Conservation (phyloP, 2,329 filamentous ascomycete genomes). For the Stenocarpella maydis region DNA sequence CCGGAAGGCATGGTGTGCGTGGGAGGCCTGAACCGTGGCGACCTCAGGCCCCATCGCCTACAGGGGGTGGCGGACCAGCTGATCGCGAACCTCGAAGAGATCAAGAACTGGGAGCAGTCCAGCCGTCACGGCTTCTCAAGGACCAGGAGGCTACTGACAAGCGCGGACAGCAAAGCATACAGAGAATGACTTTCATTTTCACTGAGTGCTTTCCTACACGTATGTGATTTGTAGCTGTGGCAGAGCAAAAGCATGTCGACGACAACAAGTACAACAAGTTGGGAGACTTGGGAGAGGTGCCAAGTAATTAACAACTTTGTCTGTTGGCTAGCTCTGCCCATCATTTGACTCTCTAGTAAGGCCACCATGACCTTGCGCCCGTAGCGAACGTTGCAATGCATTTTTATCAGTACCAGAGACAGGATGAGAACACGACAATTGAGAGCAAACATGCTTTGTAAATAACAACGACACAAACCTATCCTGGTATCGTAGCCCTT, state of each 20-base stretch:
- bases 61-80: neutral
- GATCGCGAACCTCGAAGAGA: constrained; percentile 1
- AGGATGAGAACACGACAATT: neutral
- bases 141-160: neutral
- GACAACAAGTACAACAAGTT: too few species aligned
- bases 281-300: neutral
- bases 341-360: neutral
- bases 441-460: neutral
- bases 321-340: neutral
- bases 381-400: constrained; percentile 6
- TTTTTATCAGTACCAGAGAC: neutral
- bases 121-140: neutral
- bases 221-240: neutral
- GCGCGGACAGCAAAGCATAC: neutral
- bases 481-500: neutral
- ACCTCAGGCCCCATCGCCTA: neutral
- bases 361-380: neutral
- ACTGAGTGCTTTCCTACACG: neutral
- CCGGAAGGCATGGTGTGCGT: neutral
- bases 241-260: neutral
- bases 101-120: constrained; percentile 9
- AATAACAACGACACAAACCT: neutral
- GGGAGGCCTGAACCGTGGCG: neutral
- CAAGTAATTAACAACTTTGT: neutral
- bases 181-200: neutral